A percentile compares a stretch with the other conserved stretches of the same genome.
These are phyloP conservation scores for Candida patagonica DNA, from an alignment of 805 yeast species.

Conservation along the genomic window DNA sequence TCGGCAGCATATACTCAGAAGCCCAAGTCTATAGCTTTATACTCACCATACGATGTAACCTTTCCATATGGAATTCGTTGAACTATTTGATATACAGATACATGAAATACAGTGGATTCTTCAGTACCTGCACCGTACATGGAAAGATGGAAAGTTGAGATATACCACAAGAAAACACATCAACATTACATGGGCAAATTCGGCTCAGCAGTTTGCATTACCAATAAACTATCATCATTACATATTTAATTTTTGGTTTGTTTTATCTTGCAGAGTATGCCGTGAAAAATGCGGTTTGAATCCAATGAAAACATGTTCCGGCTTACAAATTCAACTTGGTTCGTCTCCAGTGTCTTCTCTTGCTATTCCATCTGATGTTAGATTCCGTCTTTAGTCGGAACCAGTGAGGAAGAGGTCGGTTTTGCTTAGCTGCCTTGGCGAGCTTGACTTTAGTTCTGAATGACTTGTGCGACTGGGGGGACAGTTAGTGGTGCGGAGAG, in stretches of 20 bases:
- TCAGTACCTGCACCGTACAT: constrained; percentile 25
- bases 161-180: too few relatives aligned
- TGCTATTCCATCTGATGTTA: constrained; percentile 98
- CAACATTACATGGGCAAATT: background rate
- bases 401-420: constrained; percentile 99
- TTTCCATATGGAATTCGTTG: constrained; percentile 49
- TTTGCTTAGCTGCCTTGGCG: constrained; percentile 97
- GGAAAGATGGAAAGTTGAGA: too few relatives aligned
- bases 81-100: constrained; percentile 49
- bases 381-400: constrained; percentile 96
- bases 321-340: constrained; percentile 93
- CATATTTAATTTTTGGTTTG: too few relatives aligned
- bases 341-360: constrained; percentile 99
- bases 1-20: background rate
- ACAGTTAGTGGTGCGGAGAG: background rate
- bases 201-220: background rate
- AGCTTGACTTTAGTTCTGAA: constrained; percentile 96
- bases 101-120: constrained; percentile 48
- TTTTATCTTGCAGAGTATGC: too few relatives aligned
- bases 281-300: too few relatives aligned
- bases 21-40: background rate
- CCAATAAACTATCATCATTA: too few relatives aligned
- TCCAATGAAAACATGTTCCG: constrained; percentile 1
- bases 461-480: constrained; percentile 61
- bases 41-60: constrained; percentile 59